Evolutionary conservation across 805 yeast species (phyloP), one percentile per base, ranked within the genome.

Genomic region (Pichia phayaonensis): DNA sequence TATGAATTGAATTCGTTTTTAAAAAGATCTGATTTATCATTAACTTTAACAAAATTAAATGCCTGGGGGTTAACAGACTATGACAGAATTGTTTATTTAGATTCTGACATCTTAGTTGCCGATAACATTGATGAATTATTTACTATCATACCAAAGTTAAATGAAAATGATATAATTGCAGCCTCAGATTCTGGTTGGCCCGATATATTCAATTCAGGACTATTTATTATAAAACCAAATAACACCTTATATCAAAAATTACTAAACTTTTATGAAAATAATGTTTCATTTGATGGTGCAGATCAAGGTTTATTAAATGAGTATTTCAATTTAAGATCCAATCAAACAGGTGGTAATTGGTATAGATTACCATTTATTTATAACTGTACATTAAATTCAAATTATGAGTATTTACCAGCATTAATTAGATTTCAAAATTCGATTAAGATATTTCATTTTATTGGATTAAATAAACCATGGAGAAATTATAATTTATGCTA

Each of bases 171-270:
- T 11, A 65, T 77, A 3, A 55, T 70, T 39, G 90, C 94, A 0
- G 71, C 83, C 16, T 86, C 95, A 0, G 96, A 89, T 67, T 72
- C 80, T n/a, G 95, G 96, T 15, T 89, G 95, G 86, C 96, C 96
- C 0, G 96, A 89, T 68, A 75, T 84, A 59, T 89, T 89, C 71
- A 88, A 89, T 65, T 79, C 90, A 31, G 96, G 96, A 4, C 79
- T 88, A 21, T 72, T 88, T 60, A 70, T 81, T 4, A 62, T 81
- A 26, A 71, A 72, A 36, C 95, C 95, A 4, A 69, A 72, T 56
- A 40, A 54, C 1, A 53, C 56, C 0, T 74, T 72, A 21, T 82
- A 70, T 56, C 53, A 63, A 4, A 67, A 69, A 31, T 71, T 89
- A 45, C 53, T 63, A 26, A 45, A 55, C 2, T 65, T 66, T 31